Conservation (phyloP, 345 rosid genomes). For the Psidium guajava region DNA sequence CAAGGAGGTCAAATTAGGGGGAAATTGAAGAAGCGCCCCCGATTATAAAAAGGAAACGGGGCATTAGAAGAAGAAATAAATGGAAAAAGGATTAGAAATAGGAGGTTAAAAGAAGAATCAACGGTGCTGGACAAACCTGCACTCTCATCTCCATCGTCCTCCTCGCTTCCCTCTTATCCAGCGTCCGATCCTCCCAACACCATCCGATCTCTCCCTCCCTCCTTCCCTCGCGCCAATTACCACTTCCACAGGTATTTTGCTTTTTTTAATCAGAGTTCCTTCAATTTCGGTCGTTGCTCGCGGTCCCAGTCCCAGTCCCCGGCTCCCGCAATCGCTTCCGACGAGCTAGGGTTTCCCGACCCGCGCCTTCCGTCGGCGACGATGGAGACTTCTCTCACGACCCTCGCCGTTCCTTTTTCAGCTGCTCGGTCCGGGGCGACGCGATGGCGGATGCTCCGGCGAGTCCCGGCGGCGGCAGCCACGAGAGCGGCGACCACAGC, state of each 20-base stretch:
- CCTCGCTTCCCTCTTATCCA: constrained; percentile 52
- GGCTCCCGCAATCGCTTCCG: not conserved
- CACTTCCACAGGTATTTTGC: not conserved
- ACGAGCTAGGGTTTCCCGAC: not conserved
- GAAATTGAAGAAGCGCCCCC: not conserved
- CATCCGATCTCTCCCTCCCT: constrained; percentile 43
- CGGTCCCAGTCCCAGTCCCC: not conserved
- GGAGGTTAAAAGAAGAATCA: not conserved
- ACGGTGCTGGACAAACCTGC: constrained; percentile 10
- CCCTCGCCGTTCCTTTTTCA: not conserved
- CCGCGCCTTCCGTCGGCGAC: not conserved
- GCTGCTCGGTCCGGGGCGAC: not conserved
- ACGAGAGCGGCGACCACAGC: constrained; percentile 85
- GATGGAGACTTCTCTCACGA: constrained; percentile 7
- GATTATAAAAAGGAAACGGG: not conserved
- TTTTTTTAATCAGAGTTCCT: not conserved
- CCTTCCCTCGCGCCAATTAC: constrained; percentile 2
- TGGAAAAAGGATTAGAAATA: not conserved
- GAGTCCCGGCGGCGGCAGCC: constrained; percentile 71
- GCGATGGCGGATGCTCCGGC: constrained; percentile 33
- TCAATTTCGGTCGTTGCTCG: not conserved
- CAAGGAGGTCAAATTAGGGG: not conserved
- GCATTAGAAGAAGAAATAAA: too few species aligned
- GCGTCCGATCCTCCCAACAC: constrained; percentile 75
- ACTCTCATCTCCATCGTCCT: constrained; percentile 53